Evolutionary conservation across 495 filamentous ascomycete genomes (phyloP), one percentile per base, ranked within the genome.

Genomic region (Stereocaulon alpinum): DNA sequence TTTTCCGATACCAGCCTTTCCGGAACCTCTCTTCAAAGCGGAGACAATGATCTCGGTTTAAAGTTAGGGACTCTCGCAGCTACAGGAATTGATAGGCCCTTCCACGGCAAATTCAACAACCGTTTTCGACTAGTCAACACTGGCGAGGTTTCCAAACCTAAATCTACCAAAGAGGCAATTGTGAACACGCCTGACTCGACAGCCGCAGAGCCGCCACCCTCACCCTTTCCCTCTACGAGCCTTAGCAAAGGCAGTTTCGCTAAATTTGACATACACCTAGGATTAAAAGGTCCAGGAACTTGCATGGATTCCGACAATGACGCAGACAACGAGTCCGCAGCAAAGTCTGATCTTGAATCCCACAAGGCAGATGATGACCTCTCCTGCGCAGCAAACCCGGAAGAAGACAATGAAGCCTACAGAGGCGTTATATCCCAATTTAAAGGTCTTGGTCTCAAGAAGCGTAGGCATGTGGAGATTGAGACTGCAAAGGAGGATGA

Each of bases 331-430:
- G 58, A 60, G 20, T 40, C 9, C 4, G 15, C 2, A 12, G 44
- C 58, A 10, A 48, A 54, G 34, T 60, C 58, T n/a, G 58, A 60
- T 27, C 30, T 60, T 1, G 58, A 60, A 43, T 32, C 58, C 10
- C 40, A 53, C 10, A 32, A 14, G 0, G 57, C 11, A 50, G 58
- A 60, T 22, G 58, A 54, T 5, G 40, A 40, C 0, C 17, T 54
- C 29, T 10, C 11, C 4, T 44, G 42, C 40, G 7, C 40, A 18
- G 41, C 44, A 12, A 34, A 52, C n/a, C 54, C 54, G 15, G 60
- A 58, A 20, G 55, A 53, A 43, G 54, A 43, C 5, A 32, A 61
- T 12, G 52, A 55, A 29, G 40, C 12, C 55, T 40, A 58, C 34
- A 15, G 42, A 6, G n/a, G 4, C 4, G 2, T 62, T 11, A 43